Percentiles rank a stretch among this genome's conserved stretches.
Conservation (phyloP, 257 asterid genomes). For the Solanum bukasovii region DNA sequence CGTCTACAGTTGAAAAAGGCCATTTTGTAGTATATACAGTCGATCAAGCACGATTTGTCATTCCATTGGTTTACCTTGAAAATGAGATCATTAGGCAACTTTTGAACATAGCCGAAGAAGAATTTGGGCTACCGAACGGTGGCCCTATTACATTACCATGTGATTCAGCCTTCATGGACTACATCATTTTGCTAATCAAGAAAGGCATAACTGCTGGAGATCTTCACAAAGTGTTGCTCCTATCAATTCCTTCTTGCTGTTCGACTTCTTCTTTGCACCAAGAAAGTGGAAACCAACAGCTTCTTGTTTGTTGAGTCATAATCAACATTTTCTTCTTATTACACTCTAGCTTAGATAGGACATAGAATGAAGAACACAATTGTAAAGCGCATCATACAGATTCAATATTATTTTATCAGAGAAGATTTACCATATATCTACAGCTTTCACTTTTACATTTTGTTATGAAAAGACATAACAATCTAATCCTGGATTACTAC, state of each 20-base stretch:
- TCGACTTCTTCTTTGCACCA: not conserved
- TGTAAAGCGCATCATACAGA: not conserved
- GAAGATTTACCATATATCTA: too few species aligned
- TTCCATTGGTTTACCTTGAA: not conserved
- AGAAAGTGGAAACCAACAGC: not conserved
- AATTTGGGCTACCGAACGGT: not conserved
- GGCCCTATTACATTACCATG: not conserved
- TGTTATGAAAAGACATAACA: fast-evolving
- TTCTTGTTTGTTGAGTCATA: not conserved
- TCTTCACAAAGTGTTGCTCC: too few species aligned
- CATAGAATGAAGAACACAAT: fast-evolving
- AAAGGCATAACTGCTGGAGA: too few species aligned
- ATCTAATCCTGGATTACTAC: not conserved
- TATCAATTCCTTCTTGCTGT: too few species aligned
- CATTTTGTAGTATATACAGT: not conserved
- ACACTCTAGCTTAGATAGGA: not conserved
- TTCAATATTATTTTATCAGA: not conserved
- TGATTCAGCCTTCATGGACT: not conserved
- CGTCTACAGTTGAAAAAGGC: not conserved
- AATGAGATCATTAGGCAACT: not conserved
- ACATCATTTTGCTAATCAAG: too few species aligned
- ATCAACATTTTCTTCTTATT: not conserved
- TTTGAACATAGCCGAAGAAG: not conserved
- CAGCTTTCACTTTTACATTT: too few species aligned
- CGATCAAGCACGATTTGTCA: not conserved